Percentiles rank a stretch among this genome's conserved stretches.
These are phyloP conservation scores for Lentinula detonsa DNA, from an alignment of 768 basidiomycete species.

Conservation along the genomic window DNA sequence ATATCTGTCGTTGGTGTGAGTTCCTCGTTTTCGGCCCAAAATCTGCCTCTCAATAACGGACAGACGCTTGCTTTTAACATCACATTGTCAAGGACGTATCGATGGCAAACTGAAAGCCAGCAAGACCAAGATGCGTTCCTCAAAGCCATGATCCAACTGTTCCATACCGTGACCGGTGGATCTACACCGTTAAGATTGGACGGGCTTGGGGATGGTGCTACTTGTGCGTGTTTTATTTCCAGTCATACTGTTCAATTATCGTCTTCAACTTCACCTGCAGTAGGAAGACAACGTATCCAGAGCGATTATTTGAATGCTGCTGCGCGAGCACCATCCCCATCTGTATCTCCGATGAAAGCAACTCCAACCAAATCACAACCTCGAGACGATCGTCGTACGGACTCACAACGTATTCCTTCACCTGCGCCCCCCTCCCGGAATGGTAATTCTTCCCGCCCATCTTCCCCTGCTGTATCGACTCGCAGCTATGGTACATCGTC, in stretches of 20 bases:
- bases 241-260: neutral
- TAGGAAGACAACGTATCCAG: slow-evolving; percentile 12
- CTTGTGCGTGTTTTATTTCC: slow-evolving; percentile 22
- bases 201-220: slow-evolving; percentile 38
- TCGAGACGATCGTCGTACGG: slow-evolving; percentile 19
- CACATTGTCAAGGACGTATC: slow-evolving; percentile 84
- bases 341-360: slow-evolving; percentile 8
- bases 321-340: slow-evolving; percentile 12
- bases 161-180: slow-evolving; percentile 39
- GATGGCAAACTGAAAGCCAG: slow-evolving; percentile 78
- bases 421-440: slow-evolving; percentile 16
- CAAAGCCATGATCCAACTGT: slow-evolving; percentile 56
- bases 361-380: slow-evolving; percentile 8
- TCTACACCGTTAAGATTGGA: slow-evolving; percentile 47
- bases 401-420: slow-evolving; percentile 13
- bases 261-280: slow-evolving; percentile 6
- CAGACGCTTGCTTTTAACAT: slow-evolving; percentile 71
- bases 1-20: slow-evolving; percentile 74
- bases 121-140: slow-evolving; percentile 73
- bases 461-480: slow-evolving; percentile 32
- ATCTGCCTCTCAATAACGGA: slow-evolving; percentile 6
- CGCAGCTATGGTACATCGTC: slow-evolving; percentile 12
- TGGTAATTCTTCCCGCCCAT: slow-evolving; percentile 26
- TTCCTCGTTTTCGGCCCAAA: slow-evolving; percentile 11
- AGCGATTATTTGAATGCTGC: slow-evolving; percentile 14